Evolutionary conservation across 2,329 filamentous ascomycete genomes (phyloP), one percentile per base, ranked within the genome.

Genomic region (Verticillium longisporum): DNA sequence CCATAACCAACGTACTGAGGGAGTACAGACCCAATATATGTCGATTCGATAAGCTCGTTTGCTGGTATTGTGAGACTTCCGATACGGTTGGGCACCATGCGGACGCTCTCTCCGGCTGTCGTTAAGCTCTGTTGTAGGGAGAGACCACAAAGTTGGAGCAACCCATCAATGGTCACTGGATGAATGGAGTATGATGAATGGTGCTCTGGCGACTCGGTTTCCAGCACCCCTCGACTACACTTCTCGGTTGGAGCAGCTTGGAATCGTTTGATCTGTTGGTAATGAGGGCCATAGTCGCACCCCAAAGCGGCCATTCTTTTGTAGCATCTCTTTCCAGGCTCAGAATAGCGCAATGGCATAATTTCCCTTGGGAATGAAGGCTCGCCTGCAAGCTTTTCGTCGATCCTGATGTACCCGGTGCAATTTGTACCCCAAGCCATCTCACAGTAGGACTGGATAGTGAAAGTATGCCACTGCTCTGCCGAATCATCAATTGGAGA

Each of bases 391-490:
- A 6, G 14, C 21, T 21, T 34, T 10, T 61, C 55, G 10, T 55
- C 41, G 33, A 59, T 57, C 2, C 53, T n/a, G 18, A 59, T 21
- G n/a, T 58, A 34, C 6, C 61, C 61, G 3, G 10, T 18, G 37
- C 61, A 62, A 31, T 62, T 56, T 13, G 57, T 56, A n/a, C 38
- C 36, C 38, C 34, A 54, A 10, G 36, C 21, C 11, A 31, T 21
- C 2, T 37, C 54, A 26, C 10, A 21, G 2, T 33, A 6, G 11
- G 61, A 45, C n/a, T 31, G 15, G 53, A 61, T 18, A 7, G 15
- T 55, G 50, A 62, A 62, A 32, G 61, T 53, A 18, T 61, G 33
- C 61, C 61, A 62, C 14, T 36, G 6, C 26, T 41, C 21, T 15
- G 45, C 6, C 34, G 41, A 37, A 14, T 31, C 50, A 31, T 55